Conservation (phyloP, 2,329 filamentous ascomycete genomes). For the Diplodia scrobiculata region DNA sequence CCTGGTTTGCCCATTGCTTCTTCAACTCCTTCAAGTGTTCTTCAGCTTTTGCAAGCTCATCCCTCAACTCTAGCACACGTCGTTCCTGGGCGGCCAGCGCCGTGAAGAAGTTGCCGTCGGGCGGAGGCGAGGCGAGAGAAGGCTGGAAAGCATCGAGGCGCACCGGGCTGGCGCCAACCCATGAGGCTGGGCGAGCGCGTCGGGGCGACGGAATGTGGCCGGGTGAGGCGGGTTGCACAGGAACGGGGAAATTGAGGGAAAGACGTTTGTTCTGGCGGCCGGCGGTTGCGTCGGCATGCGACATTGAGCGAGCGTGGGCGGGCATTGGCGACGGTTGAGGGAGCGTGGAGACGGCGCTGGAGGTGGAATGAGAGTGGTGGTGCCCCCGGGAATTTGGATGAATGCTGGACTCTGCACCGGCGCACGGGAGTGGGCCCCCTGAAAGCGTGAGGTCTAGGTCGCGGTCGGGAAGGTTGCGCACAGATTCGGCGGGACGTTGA, state of each 20-base stretch:
- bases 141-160: slow-evolving; percentile 34
- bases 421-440: slow-evolving; percentile 16
- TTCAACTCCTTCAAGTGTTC: slow-evolving; percentile 74
- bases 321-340: slow-evolving; percentile 33
- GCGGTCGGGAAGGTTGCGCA: background rate
- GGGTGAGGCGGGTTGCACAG: slow-evolving; percentile 35
- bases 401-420: slow-evolving; percentile 2
- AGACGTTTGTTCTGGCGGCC: slow-evolving; percentile 48
- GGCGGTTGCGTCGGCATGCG: slow-evolving; percentile 41
- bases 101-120: slow-evolving; percentile 66
- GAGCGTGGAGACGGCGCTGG: slow-evolving; percentile 31
- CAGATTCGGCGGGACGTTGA: slow-evolving; percentile 19
- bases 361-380: slow-evolving; percentile 24
- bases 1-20: slow-evolving; percentile 77
- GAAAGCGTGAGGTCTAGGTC: slow-evolving; percentile 16
- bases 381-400: slow-evolving; percentile 22
- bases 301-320: slow-evolving; percentile 40
- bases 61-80: slow-evolving; percentile 82
- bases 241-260: slow-evolving; percentile 54
- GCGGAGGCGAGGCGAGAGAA: slow-evolving; percentile 27
- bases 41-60: slow-evolving; percentile 85
- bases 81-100: slow-evolving; percentile 91
- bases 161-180: slow-evolving; percentile 41
- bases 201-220: slow-evolving; percentile 41
- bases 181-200: slow-evolving; percentile 44